These are phyloP conservation scores for Theileria parva DNA, from an alignment of 169 alveolate species.

Conservation along the genomic window DNA sequence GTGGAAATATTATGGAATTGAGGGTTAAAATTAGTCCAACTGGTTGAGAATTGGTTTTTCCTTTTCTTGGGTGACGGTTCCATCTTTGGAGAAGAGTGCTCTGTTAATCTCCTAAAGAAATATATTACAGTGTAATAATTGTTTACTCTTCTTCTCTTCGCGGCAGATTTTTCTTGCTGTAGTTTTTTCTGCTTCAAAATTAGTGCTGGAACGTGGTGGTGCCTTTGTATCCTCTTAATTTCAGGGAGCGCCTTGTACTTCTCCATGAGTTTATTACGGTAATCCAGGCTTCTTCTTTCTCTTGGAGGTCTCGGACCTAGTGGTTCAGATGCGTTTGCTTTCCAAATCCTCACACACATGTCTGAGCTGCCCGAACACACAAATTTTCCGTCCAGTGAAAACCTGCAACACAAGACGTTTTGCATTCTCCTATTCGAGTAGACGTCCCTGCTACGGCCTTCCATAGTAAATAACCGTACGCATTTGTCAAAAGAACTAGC, in stretches of 20 bases:
- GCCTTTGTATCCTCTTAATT: conserved; percentile 82
- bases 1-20: conserved; percentile 1
- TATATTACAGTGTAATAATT: neutral
- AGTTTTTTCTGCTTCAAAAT: conserved; percentile 74
- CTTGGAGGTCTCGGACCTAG: conserved; percentile 72
- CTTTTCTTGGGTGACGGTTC: conserved; percentile 45
- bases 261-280: conserved; percentile 81
- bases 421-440: conserved; percentile 98
- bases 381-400: conserved; percentile 92
- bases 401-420: conserved; percentile 86
- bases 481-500: conserved; percentile 97
- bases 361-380: conserved; percentile 96
- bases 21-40: conserved; percentile 31
- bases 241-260: conserved; percentile 81
- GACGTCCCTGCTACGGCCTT: conserved; percentile 92
- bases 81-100: conserved; percentile 50
- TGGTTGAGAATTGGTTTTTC: conserved; percentile 51
- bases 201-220: conserved; percentile 85
- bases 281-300: conserved; percentile 83
- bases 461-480: conserved; percentile 90
- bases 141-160: conserved; percentile 62
- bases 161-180: conserved; percentile 49
- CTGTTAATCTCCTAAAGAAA: conserved; percentile 49
- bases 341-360: conserved; percentile 96
- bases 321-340: conserved; percentile 77